phyloP scores from a whole-genome alignment of 1,139 yeast genomes.

The Suhomyces anneliseae region DNA sequence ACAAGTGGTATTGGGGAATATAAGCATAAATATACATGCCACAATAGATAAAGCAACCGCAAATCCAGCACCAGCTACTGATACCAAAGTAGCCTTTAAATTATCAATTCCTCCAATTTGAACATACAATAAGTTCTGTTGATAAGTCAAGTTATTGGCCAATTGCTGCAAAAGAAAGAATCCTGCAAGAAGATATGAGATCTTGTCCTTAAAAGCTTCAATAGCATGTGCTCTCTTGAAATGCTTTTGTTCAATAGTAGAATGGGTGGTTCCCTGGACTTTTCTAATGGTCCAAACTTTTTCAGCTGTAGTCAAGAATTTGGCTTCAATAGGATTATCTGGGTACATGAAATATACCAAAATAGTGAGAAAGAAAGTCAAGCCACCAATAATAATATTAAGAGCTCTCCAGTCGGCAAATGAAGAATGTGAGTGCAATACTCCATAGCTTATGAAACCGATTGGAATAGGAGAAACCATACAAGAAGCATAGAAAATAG shows the following conservation, averaged over 20 bases:
- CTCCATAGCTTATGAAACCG: slow-evolving; percentile 49
- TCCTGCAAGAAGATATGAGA: slow-evolving; percentile 44
- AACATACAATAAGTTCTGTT: slow-evolving; percentile 43
- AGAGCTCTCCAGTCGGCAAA: slow-evolving; percentile 39
- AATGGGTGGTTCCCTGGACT: slow-evolving; percentile 37
- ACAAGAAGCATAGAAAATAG: slow-evolving; percentile 47
- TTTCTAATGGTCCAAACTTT: slow-evolving; percentile 47
- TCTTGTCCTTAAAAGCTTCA: slow-evolving; percentile 48
- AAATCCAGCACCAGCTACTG: slow-evolving; percentile 52
- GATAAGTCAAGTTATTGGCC: slow-evolving; percentile 50
- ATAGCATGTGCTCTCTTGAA: slow-evolving; percentile 44
- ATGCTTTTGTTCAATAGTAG: slow-evolving; percentile 45
- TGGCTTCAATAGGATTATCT: slow-evolving; percentile 43
- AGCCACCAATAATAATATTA: slow-evolving; percentile 44
- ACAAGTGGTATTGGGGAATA: slow-evolving; percentile 19
- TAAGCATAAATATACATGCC: slow-evolving; percentile 26
- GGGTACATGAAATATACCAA: slow-evolving; percentile 38
- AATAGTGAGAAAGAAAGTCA: slow-evolving; percentile 34
- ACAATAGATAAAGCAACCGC: slow-evolving; percentile 33
- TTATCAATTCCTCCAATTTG: slow-evolving; percentile 45
- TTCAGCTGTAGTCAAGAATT: slow-evolving; percentile 37
- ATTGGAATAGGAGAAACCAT: slow-evolving; percentile 44
- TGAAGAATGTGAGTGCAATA: slow-evolving; percentile 26
- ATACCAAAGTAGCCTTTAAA: slow-evolving; percentile 49
- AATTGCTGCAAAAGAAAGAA: slow-evolving; percentile 43